Evolutionary conservation across 352 stramenopile genomes (phyloP).

Genomic region (Thalassiosira ordinaria): DNA sequence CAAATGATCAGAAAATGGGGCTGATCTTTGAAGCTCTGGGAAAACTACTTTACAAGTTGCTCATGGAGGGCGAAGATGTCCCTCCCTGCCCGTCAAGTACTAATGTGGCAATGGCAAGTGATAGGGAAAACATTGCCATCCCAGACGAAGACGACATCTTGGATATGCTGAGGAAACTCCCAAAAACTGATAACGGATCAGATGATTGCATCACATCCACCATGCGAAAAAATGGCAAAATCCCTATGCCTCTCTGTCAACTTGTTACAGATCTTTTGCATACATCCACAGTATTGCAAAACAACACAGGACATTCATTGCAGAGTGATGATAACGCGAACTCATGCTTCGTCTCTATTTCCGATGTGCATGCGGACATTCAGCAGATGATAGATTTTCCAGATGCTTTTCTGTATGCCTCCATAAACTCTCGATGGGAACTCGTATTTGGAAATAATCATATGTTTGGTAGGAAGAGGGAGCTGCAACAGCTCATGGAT

Average conservation of each 20-base stretch:
- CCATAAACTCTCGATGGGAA: conserved; percentile 31
- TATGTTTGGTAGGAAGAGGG: conserved; percentile 32
- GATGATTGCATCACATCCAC: not conserved
- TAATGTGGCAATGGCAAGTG: not conserved
- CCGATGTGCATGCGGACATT: conserved; percentile 29
- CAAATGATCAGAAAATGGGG: not conserved
- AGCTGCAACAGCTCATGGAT: conserved; percentile 19
- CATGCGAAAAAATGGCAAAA: not conserved
- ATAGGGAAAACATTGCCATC: not conserved
- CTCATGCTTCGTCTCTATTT: conserved; percentile 16
- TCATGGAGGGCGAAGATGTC: conserved; percentile 5
- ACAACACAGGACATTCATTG: not conserved
- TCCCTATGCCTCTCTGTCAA: conserved; percentile 14
- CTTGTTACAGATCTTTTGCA: conserved; percentile 21
- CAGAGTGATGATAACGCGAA: not conserved
- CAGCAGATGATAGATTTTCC: conserved; percentile 44
- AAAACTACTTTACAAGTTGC: conserved; percentile 18
- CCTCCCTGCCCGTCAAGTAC: not conserved
- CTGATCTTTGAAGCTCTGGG: conserved; percentile 13
- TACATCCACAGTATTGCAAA: not conserved
- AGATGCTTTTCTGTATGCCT: conserved; percentile 28
- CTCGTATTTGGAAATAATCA: conserved; percentile 36
- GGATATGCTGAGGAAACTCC: not conserved
- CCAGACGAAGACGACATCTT: not conserved
- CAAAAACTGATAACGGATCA: not conserved